A percentile compares a stretch with the other conserved stretches of the same genome.
phyloP scores from a whole-genome alignment of 257 asterid genomes.

The Fraxinus excelsior region DNA sequence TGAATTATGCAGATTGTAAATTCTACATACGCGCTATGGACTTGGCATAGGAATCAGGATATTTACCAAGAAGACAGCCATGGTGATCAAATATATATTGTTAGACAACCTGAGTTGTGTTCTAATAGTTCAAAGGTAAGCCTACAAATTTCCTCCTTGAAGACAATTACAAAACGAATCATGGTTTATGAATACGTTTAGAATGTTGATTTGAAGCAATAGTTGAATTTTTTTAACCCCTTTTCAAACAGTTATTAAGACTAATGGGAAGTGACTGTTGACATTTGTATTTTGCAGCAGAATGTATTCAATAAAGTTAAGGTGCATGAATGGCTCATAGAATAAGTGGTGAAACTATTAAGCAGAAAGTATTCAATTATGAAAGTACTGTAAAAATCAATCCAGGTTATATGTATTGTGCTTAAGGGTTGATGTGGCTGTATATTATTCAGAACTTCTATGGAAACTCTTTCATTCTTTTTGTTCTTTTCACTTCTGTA shows the following conservation, averaged over 20 bases:
- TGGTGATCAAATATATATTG: slow-evolving; percentile 83
- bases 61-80: slow-evolving; percentile 51
- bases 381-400: too few species aligned
- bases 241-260: not conserved
- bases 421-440: too few species aligned
- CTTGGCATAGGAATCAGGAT: slow-evolving; percentile 93
- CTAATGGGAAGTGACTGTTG: not conserved
- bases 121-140: slow-evolving; percentile 33
- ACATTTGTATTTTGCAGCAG: not conserved
- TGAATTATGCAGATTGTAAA: slow-evolving; percentile 58
- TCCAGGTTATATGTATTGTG: too few species aligned
- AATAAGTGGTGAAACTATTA: not conserved
- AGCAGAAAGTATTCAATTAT: too few species aligned
- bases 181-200: not conserved
- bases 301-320: not conserved
- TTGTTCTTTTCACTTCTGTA: too few species aligned
- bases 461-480: too few species aligned
- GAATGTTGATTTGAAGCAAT: not conserved
- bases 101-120: slow-evolving; percentile 77
- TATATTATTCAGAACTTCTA: too few species aligned
- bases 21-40: slow-evolving; percentile 80
- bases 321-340: not conserved
- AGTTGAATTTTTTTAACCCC: too few species aligned
- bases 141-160: not conserved
- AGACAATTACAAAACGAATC: not conserved